Evolutionary conservation across 108 stramenopile genomes (phyloP), one percentile per base, ranked within the genome.

Genomic region (Skeletonema costatum): DNA sequence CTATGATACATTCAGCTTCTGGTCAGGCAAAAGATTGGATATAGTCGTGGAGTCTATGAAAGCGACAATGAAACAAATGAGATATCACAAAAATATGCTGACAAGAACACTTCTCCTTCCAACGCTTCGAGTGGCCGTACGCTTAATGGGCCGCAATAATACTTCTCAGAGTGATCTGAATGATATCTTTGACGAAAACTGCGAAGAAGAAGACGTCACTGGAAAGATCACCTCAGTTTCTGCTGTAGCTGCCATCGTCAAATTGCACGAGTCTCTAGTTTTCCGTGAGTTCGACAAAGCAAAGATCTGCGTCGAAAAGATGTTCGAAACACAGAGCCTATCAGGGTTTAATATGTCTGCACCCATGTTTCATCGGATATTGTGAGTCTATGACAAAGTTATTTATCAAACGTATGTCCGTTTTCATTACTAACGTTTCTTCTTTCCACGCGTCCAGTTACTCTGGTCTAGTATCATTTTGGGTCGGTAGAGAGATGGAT

Each of bases 21-120:
- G 63, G 71, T 17, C 53, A 5, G 72, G 50, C 50, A 44, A 30
- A 4, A 39, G 71, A 32, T 64, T 77, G 31, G 29, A 11, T 39
- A 7, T n/a, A n/a, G 39, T 67, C 19, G 50, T 51, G 50, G 17
- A 51, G 50, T 51, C 50, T 7, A 51, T 51, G 50, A 51, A n/a
- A 17, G 12, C 4, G 6, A 51, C 50, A 51, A 19, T 51, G 50
- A 19, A n/a, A 4, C 19, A 19, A 19, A 51, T 51, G 50, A 51
- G 17, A 51, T 51, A 51, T 19, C 50, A 51, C 50, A 51, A 51
- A 51, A n/a, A 51, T 51, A 51, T 21, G 50, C 19, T 51, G 50
- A 51, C 19, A 19, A 5, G n/a, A 51, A 0, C 50, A 51, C 50
- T 51, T 51, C 50, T 51, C 4, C 19, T 51, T 2, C 50, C 50